Base-by-base conservation (phyloP, 768 basidiomycete species). In the Xerocomus brunneocitrinus region DNA sequence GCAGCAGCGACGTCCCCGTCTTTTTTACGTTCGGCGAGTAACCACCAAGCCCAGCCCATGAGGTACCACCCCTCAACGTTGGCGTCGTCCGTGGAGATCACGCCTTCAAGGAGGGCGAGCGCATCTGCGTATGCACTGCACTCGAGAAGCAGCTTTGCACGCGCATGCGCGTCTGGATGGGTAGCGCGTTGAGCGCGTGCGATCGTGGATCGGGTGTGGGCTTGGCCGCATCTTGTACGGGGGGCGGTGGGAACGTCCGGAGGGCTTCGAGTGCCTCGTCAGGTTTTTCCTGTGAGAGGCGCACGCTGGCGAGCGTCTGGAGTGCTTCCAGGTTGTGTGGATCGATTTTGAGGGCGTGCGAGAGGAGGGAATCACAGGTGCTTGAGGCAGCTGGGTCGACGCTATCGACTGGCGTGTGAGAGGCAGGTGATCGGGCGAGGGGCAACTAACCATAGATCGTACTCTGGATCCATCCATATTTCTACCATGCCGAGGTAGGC, bases 1-100 rank as follows among this genome's bases (percentile, higher is more conserved):
- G 75, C 55, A 16, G 35, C 69, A 77, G 19, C 76, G 78, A 27
- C 74, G 76, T 60, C 55, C 12, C 70, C 78, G 60, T 86, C 83
- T 55, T 81, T 77, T 8, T 81, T 82, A 55, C 85, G 80, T 66
- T 89, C 86, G 0, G 83, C 80, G 81, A 89, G 84, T 43, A 95
- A 73, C 73, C 84, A 91, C 76, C 90, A 92, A 58, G 89, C 87
- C 92, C 92, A 97, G 49, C 92, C 93, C 69, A 95, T 92, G 28
- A 95, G 80, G 65, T 95, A 95, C 85, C 93, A 95, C 1, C 86
- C 93, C 61, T 95, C 92, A 12, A 93, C 85, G 49, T 91, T 87
- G 63, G 90, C 79, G 58, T 93, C 89, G 67, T 95, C 91, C 0
- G 84, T 71, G 9, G 85, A 79, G 70, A 94, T 84, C 9, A 94